A percentile compares a stretch with the other conserved stretches of the same genome.
phyloP scores from a whole-genome alignment of 2,329 filamentous ascomycete genomes.

The Rhynchosporium agropyri region DNA sequence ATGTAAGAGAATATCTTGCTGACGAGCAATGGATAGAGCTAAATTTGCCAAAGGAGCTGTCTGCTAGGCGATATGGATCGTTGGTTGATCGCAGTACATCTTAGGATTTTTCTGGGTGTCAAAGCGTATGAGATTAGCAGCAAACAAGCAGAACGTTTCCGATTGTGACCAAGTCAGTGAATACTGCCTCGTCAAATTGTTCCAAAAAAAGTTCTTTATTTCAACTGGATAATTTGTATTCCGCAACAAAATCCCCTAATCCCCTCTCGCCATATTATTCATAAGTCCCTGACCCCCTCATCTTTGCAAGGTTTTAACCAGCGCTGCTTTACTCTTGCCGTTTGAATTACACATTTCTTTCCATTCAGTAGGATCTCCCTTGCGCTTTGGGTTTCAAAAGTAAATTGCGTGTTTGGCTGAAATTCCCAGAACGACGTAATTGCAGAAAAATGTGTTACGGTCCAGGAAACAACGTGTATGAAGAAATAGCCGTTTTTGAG shows the following conservation, averaged over 20 bases:
- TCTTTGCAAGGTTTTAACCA: constrained; percentile 18
- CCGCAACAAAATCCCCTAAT: constrained; percentile 6
- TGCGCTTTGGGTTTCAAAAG: not conserved
- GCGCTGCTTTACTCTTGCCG: not conserved
- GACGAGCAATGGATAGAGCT: no score
- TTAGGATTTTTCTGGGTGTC: no score
- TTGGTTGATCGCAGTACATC: no score
- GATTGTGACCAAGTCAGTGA: not conserved
- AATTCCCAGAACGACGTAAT: not conserved
- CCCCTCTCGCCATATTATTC: not conserved
- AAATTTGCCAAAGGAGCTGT: no score
- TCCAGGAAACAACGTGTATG: constrained; percentile 1
- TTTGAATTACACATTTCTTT: not conserved
- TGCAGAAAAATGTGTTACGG: not conserved
- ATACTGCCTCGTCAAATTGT: not conserved
- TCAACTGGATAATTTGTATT: constrained; percentile 6
- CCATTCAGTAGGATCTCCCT: constrained; percentile 3
- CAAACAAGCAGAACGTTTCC: no score
- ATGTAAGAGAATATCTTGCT: no score
- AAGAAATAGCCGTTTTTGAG: constrained; percentile 22
- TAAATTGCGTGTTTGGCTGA: not conserved
- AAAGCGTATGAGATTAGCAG: no score
- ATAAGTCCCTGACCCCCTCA: not conserved
- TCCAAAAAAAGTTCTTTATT: not conserved
- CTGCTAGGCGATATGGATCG: no score